Percentiles rank a stretch among this genome's conserved stretches.
These are phyloP conservation scores for Tricharina praecox DNA, from an alignment of 495 filamentous ascomycete species.

Conservation along the genomic window DNA sequence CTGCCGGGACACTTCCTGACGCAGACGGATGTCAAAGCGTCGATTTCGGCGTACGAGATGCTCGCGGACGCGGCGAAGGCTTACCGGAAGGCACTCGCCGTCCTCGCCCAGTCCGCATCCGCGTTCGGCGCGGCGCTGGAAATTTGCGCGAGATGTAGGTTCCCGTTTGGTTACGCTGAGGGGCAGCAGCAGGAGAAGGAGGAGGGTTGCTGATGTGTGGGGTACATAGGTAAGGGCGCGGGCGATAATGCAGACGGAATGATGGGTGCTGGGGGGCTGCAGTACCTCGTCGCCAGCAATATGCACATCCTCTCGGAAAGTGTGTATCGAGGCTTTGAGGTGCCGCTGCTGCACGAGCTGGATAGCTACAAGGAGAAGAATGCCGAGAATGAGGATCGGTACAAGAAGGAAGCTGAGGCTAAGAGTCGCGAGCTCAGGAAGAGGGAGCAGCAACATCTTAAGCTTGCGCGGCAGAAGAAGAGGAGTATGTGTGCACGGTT, in stretches of 20 bases:
- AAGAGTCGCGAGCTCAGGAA: slow-evolving; percentile 39
- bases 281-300: slow-evolving; percentile 48
- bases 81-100: slow-evolving; percentile 41
- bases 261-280: slow-evolving; percentile 41
- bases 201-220: too few relatives aligned
- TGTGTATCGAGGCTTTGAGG: slow-evolving; percentile 48
- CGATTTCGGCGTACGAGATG: slow-evolving; percentile 43
- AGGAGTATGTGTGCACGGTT: slow-evolving; percentile 30
- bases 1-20: slow-evolving; percentile 40
- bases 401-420: slow-evolving; percentile 34
- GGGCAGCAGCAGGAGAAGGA: too few relatives aligned
- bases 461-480: slow-evolving; percentile 37
- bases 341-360: slow-evolving; percentile 45
- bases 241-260: slow-evolving; percentile 43
- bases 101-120: slow-evolving; percentile 40
- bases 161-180: too few relatives aligned
- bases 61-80: slow-evolving; percentile 41
- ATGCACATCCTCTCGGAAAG: slow-evolving; percentile 46
- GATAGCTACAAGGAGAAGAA: slow-evolving; percentile 42
- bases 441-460: slow-evolving; percentile 43
- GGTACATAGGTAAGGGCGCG: slow-evolving; percentile 33
- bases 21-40: slow-evolving; percentile 42
- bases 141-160: slow-evolving; percentile 46
- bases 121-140: slow-evolving; percentile 45
- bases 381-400: slow-evolving; percentile 42